Evolutionary conservation across 805 yeast species (phyloP), one percentile per base, ranked within the genome.

Genomic region (Metschnikowia lochheadii): DNA sequence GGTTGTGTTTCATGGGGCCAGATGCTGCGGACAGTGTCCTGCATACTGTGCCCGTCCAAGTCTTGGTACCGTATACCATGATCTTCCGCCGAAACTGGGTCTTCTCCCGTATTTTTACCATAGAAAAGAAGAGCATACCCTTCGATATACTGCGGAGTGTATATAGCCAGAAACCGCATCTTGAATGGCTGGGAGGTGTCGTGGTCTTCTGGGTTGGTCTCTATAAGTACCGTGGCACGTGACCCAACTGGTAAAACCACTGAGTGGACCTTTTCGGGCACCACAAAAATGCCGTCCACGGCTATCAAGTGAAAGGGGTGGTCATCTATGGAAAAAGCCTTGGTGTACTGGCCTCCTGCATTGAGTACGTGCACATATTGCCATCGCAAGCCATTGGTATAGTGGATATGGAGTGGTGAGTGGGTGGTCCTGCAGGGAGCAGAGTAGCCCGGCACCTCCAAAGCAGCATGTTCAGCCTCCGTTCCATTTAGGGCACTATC

Each of bases 271-370:
- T 43, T 44, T 18, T 43, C 49, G 7, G 73, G 71, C 10, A 57
- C 26, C 13, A 66, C 59, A 40, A 63, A 69, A 1, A 57, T 50
- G 14, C 72, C 72, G 46, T 69, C 73, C 15, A 69, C 58, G 14
- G 72, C 70, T 21, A 69, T 55, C 7, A 67, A 56, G 33, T 57
- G 55, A 33, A 69, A 46, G 23, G 58, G 56, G 46, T 68, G 73
- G 47, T 63, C 69, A 48, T 68, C 73, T 21, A 69, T 63, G 11
- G 66, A 62, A 45, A 69, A 62, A 14, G 63, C 60, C 54, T 68
- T 69, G 36, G 66, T 63, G 51, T 62, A 66, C 49, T 64, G 67
- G 11, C 70, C 70, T 3, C 73, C 72, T n/a, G 65, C 55, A 46
- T 69, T 69, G 29, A 68, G 52, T 20, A 69, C 45, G 47, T 63